Evolutionary conservation across 345 rosid genomes (phyloP).

Genomic region (Arabis alpina): DNA sequence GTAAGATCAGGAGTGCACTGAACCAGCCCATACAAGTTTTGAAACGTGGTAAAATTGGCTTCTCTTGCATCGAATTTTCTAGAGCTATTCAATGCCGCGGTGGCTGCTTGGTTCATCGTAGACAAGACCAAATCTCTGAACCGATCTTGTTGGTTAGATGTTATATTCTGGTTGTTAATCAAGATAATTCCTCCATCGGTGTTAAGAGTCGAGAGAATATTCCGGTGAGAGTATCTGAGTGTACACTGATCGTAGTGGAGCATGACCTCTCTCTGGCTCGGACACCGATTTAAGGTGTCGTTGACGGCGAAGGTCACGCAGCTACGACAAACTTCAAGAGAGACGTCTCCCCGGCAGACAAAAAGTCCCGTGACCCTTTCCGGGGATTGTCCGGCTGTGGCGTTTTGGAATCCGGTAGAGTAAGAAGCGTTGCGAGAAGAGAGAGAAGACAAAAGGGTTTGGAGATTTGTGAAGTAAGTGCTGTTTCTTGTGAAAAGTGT

Average conservation of each 20-base stretch:
- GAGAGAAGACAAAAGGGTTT: slow-evolving; percentile 43
- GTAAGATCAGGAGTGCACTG: slow-evolving; percentile 66
- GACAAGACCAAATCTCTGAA: slow-evolving; percentile 24
- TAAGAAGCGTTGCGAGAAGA: slow-evolving; percentile 27
- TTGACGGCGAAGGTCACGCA: slow-evolving; percentile 38
- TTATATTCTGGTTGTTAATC: not conserved
- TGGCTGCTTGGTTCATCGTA: slow-evolving; percentile 8
- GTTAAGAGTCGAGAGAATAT: not conserved
- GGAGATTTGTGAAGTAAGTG: slow-evolving; percentile 47
- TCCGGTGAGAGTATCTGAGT: slow-evolving; percentile 46
- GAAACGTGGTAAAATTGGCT: not conserved
- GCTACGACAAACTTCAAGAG: slow-evolving; percentile 35
- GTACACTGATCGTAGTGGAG: slow-evolving; percentile 51
- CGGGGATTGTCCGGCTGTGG: slow-evolving; percentile 35
- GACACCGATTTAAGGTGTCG: slow-evolving; percentile 31
- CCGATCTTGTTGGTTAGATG: not conserved
- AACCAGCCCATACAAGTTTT: slow-evolving; percentile 43
- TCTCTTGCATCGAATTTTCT: slow-evolving; percentile 42
- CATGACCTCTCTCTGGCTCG: slow-evolving; percentile 15
- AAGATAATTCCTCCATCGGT: not conserved
- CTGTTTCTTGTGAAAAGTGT: slow-evolving; percentile 43
- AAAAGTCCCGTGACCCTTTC: slow-evolving; percentile 48
- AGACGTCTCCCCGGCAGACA: slow-evolving; percentile 45
- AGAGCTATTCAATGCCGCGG: not conserved
- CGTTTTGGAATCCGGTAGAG: slow-evolving; percentile 50